Conservation (phyloP, 768 basidiomycete species). For the Trametes cubensis region DNA sequence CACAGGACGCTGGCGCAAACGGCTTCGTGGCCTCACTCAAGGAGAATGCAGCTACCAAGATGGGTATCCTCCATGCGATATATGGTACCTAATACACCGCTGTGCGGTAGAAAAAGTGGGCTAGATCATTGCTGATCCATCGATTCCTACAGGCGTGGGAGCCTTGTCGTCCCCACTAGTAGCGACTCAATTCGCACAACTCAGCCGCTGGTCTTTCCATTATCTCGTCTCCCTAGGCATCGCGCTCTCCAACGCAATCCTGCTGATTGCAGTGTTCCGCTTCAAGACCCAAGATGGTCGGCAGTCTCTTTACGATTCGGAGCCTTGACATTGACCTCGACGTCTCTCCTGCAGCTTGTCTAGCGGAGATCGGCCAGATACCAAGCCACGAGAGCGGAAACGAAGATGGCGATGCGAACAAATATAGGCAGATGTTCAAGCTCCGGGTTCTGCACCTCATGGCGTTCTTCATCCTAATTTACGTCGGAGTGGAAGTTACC, state of each 20-base stretch:
- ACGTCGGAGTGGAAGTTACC: slow-evolving; percentile 45
- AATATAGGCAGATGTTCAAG: slow-evolving; percentile 49
- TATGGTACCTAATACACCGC: slow-evolving; percentile 65
- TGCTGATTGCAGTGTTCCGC: slow-evolving; percentile 64
- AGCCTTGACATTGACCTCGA: too few species aligned
- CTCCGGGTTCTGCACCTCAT: slow-evolving; percentile 44
- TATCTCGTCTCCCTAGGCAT: slow-evolving; percentile 72
- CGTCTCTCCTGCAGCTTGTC: slow-evolving; percentile 47
- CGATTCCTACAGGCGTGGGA: slow-evolving; percentile 51
- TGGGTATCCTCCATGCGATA: slow-evolving; percentile 70
- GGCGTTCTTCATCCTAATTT: slow-evolving; percentile 46
- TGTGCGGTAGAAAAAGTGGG: too few species aligned
- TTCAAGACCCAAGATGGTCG: slow-evolving; percentile 74
- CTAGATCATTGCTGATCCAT: neutral
- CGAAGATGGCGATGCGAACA: slow-evolving; percentile 38
- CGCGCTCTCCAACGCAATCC: slow-evolving; percentile 55
- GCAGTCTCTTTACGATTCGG: slow-evolving; percentile 26
- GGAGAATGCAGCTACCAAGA: slow-evolving; percentile 58
- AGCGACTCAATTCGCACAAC: slow-evolving; percentile 77
- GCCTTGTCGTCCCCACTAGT: slow-evolving; percentile 73
- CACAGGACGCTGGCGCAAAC: slow-evolving; percentile 71
- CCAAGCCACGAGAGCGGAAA: slow-evolving; percentile 38
- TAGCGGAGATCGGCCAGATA: slow-evolving; percentile 54
- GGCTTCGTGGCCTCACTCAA: slow-evolving; percentile 66
- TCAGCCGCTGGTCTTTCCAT: slow-evolving; percentile 74